These are phyloP conservation scores for Ganoderma sp. DNA, from an alignment of 1,284 basidiomycete genomes.

Conservation along the genomic window DNA sequence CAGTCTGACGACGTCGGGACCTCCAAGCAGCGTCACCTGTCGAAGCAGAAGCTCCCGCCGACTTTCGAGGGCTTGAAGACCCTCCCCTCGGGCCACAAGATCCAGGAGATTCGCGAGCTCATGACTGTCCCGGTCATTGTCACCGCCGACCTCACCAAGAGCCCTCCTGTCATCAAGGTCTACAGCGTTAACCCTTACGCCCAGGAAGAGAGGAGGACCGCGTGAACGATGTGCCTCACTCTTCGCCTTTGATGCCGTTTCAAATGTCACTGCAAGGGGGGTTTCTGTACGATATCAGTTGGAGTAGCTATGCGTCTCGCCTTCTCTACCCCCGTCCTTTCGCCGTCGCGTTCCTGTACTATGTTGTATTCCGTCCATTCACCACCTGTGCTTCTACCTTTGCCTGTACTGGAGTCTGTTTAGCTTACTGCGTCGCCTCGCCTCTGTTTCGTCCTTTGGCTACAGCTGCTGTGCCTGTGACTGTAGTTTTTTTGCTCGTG, in stretches of 20 bases:
- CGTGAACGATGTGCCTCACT: slow-evolving; percentile 16
- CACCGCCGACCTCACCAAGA: slow-evolving; percentile 92
- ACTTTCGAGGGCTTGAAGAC: slow-evolving; percentile 82
- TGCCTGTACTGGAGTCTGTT: background rate
- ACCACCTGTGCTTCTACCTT: slow-evolving; percentile 11
- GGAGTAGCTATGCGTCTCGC: slow-evolving; percentile 21
- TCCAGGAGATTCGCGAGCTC: slow-evolving; percentile 91
- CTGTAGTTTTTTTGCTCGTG: slow-evolving; percentile 27
- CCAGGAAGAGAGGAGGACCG: slow-evolving; percentile 49
- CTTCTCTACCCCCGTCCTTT: background rate
- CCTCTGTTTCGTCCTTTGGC: background rate
- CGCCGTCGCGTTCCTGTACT: slow-evolving; percentile 12
- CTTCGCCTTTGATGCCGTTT: slow-evolving; percentile 16
- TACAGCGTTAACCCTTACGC: slow-evolving; percentile 89
- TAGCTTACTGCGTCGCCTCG: background rate
- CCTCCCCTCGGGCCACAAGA: slow-evolving; percentile 79
- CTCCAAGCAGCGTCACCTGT: slow-evolving; percentile 79
- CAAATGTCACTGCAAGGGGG: slow-evolving; percentile 16
- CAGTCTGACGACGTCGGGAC: slow-evolving; percentile 55
- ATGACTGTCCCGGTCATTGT: slow-evolving; percentile 93
- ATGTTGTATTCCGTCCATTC: slow-evolving; percentile 12
- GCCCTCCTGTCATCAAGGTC: slow-evolving; percentile 92
- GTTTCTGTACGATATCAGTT: slow-evolving; percentile 32
- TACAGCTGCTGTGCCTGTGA: slow-evolving; percentile 18
- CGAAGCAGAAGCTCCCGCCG: slow-evolving; percentile 72